Base-by-base conservation (phyloP, 2,329 filamentous ascomycete genomes). In the Fusarium virguliforme region DNA sequence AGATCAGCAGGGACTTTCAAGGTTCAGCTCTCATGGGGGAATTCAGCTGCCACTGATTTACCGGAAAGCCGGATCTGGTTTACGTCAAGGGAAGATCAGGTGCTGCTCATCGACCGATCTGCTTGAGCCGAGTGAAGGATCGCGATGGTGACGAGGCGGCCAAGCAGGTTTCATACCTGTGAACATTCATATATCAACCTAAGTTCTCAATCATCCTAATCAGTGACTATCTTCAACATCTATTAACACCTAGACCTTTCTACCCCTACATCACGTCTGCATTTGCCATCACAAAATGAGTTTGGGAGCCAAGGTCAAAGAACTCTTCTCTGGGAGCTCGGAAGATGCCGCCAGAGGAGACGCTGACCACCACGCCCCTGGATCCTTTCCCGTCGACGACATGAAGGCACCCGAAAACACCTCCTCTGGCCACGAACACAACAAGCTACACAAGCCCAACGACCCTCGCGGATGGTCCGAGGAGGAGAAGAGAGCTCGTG, bases 391-490 rank as follows among this genome's bases (percentile, higher is more conserved):
- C 9, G 62, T 59, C 24, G 71, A 74, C 37, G 71, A 70, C 6
- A 65, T 66, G 62, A 60, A 24, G 22, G 22, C 60, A 24, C 48
- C 64, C 12, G 51, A 58, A 15, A 58, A 51, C 28, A 58, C 66
- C 7, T 64, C 60, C 13, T 18, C 59, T 4, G 64, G 54, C 10
- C 61, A 64, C 6, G 67, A 74, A 6, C 71, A 73, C 3, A 73
- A 64, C 50, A 74, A 74, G 43, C 50, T 74, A 28, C 72, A 74
- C 59, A 74, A 74, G 37, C 6, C 70, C 3, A 59, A 73, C 0
- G 72, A 74, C 18, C 70, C 72, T 41, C 64, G 72, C 13, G 68
- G 58, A 30, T 65, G 43, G 54, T 50, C 68, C 22, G 63, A 60
- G 10, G 61, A 38, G 7, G 50, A 69, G 5, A 40, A 57, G 4